Evolutionary conservation across 306 rosid species (phyloP), one percentile per base, ranked within the genome.

Genomic region (Nissolia schottii): DNA sequence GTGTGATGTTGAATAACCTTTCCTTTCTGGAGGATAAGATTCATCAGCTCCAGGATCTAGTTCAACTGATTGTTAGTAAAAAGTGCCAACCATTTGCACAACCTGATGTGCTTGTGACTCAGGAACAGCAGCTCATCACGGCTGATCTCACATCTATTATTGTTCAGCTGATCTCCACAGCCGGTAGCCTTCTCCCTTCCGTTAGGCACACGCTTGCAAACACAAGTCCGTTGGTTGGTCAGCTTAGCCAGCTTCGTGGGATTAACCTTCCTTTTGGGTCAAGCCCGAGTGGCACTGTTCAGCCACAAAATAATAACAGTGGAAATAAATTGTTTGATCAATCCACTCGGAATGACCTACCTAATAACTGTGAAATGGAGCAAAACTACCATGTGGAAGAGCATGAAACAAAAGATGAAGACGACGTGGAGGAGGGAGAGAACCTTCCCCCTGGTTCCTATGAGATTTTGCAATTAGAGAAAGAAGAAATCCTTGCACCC

Each of bases 401-500:
- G 61, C 96, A 86, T 8, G 99, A 91, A 57, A 45, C 66, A n/a
- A 95, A 89, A 73, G 99, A 95, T 18, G 99, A 95, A 41, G 97
- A 94, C 51, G 99, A 95, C 60, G 82, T 77, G 38, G 99, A 95
- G 0, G 99, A 95, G 41, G 89, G 95, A 7, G 99, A 95, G 87
- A 81, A 86, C 80, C 97, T 95, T 79, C 90, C 88, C 0, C 95
- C 95, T 6, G 99, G 99, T 75, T 86, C 96, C 2, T 95, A 91
- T 0, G 99, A 95, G 87, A 95, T 95, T 67, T 79, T 95, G 41
- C 99, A 95, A 71, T 70, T 95, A 18, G 99, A 91, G 57, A 95
- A 95, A 70, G 99, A 95, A 80, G 99, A 89, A 87, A 95, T 95
- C 79, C 96, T 95, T 14, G 99, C 99, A 12, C 99, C 99, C 34